phyloP scores from a whole-genome alignment of 257 asterid genomes.

The Asclepias syriaca region DNA sequence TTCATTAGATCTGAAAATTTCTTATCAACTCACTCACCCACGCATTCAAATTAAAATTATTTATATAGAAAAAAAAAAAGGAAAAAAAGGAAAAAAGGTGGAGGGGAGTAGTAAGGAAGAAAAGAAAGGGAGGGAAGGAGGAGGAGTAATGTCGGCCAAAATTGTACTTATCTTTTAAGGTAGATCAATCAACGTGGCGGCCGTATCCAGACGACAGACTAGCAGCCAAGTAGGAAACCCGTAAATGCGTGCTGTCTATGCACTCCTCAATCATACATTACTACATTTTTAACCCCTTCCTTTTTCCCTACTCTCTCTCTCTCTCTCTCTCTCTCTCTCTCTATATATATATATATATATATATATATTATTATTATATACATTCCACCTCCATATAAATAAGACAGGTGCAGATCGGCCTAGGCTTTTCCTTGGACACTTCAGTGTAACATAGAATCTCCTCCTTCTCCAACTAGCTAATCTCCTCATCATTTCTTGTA shows the following conservation, averaged over 20 bases:
- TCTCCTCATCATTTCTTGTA: not conserved
- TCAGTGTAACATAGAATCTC: conserved; percentile 8
- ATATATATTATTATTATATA: not conserved
- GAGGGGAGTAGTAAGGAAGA: not conserved
- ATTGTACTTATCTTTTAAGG: conserved; percentile 41
- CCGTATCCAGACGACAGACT: conserved; percentile 46
- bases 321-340: not conserved
- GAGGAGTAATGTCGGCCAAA: conserved; percentile 45
- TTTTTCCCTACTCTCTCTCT: no score
- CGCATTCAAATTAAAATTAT: no score
- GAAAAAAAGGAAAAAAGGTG: not conserved
- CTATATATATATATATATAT: not conserved
- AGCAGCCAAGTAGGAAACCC: conserved; percentile 32
- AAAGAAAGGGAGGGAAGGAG: conserved; percentile 10
- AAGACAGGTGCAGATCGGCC: conserved; percentile 13
- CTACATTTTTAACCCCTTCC: not conserved
- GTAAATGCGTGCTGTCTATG: conserved; percentile 28
- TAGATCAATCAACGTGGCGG: conserved; percentile 48
- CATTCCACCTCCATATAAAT: conserved; percentile 41
- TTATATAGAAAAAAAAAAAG: no score
- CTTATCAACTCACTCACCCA: no score
- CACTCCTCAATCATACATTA: conserved; percentile 10
- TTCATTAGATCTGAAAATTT: no score
- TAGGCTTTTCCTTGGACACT: conserved; percentile 20
- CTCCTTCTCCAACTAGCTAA: not conserved